phyloP scores from a whole-genome alignment of 371 early-diverging fungal genomes.

The Batrachochytrium dendrobatidis region DNA sequence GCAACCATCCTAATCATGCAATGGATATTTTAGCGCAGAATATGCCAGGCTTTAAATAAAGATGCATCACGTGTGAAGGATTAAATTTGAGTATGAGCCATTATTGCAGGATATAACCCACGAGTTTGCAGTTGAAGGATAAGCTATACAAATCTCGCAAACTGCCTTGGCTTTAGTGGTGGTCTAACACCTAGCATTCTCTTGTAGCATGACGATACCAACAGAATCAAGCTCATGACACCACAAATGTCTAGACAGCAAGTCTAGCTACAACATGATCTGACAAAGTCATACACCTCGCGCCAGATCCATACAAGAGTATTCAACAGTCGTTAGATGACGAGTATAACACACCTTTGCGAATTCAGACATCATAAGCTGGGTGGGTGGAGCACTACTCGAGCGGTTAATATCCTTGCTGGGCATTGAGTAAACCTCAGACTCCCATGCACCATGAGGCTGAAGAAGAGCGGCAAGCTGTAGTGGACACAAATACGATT shows the following conservation, averaged over 20 bases:
- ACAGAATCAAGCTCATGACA: too few relatives aligned
- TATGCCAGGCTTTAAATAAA: too few relatives aligned
- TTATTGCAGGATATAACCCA: too few relatives aligned
- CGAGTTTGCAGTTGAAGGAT: too few relatives aligned
- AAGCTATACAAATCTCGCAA: too few relatives aligned
- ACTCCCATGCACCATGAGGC: conserved; percentile 28
- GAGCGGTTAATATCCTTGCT: conserved; percentile 37
- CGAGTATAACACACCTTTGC: conserved; percentile 7
- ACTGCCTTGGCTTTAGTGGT: too few relatives aligned
- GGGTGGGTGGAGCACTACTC: conserved; percentile 44
- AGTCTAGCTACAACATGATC: conserved; percentile 7
- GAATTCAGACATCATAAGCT: conserved; percentile 26
- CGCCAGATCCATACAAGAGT: background rate
- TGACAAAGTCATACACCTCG: background rate
- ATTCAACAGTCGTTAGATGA: background rate
- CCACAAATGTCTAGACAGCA: background rate
- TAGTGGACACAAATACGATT: background rate
- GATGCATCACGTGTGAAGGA: too few relatives aligned
- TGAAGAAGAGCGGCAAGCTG: conserved; percentile 40
- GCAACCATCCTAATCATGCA: too few relatives aligned
- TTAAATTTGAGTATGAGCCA: too few relatives aligned
- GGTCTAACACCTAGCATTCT: too few relatives aligned
- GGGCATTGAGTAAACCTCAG: conserved; percentile 12
- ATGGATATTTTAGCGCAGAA: too few relatives aligned
- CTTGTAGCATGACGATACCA: too few relatives aligned